Evolutionary conservation across 1,139 yeast genomes (phyloP), one percentile per base, ranked within the genome.

Genomic region (Scheffersomyces titani): DNA sequence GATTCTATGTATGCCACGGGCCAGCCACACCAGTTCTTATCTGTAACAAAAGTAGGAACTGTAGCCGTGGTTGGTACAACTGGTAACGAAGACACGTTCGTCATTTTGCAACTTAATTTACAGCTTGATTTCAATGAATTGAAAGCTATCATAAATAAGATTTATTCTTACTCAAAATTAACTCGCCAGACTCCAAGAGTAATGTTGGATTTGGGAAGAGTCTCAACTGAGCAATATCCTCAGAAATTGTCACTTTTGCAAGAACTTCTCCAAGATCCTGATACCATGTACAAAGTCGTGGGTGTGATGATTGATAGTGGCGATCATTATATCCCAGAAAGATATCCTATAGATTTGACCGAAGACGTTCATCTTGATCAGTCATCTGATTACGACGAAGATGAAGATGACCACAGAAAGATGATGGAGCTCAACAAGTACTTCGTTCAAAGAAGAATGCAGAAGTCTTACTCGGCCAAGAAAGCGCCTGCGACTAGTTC

Each of bases 31-130:
- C 77, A 75, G 56, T 81, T 78, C 59, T 66, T 81, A 44, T 77
- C 82, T 0, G 71, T 80, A 13, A 75, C 80, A 49, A 79, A 80
- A 59, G 60, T 70, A 44, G 85, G 85, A 3, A 73, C 75, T 0
- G 82, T 76, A 3, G 77, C 82, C 0, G 79, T 77, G 16, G 78
- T 78, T 30, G 81, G 81, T 13, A 80, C 84, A 1, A 64, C 68
- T 2, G 85, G 85, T 1, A 81, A 81, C 61, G 65, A 66, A 9
- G 84, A 81, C 52, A 77, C 84, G 0, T 81, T 80, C 62, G 61
- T 78, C n/a, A 66, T 78, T 5, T 56, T 79, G 30, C 69, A 70
- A 54, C 57, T 71, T 19, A 67, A 66, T 49, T 52, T 59, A n/a
- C 59, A 65, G 40, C 47, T 67, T 24, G 44, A 54, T 4, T 53